phyloP scores from a whole-genome alignment of 805 yeast species.

The Yamadazyma sp. region DNA sequence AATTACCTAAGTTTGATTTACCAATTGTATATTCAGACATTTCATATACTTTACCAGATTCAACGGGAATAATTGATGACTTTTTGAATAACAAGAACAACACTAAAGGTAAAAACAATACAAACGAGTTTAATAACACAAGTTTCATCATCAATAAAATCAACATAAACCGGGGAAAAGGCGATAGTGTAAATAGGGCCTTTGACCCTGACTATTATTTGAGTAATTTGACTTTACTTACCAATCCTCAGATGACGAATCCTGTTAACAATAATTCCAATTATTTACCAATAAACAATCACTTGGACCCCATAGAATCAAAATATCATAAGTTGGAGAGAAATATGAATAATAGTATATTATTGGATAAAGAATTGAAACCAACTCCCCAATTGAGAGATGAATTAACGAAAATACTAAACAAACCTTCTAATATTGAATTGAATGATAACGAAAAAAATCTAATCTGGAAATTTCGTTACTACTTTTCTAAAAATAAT shows the following conservation, averaged over 20 bases:
- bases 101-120: slow-evolving; percentile 1
- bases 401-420: slow-evolving; percentile 63
- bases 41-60: slow-evolving; percentile 8
- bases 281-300: slow-evolving; percentile 1
- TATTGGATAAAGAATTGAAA: slow-evolving; percentile 78
- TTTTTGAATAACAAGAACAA: background rate
- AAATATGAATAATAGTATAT: slow-evolving; percentile 65
- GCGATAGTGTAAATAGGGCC: slow-evolving; percentile 22
- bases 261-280: background rate
- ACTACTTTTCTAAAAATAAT: slow-evolving; percentile 49
- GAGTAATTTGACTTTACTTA: slow-evolving; percentile 3
- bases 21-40: slow-evolving; percentile 41
- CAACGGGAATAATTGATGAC: slow-evolving; percentile 4
- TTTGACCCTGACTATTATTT: slow-evolving; percentile 43
- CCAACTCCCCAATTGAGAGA: slow-evolving; percentile 84
- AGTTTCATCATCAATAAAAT: slow-evolving; percentile 32
- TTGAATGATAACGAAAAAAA: slow-evolving; percentile 81
- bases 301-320: slow-evolving; percentile 75
- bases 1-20: slow-evolving; percentile 41
- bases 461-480: slow-evolving; percentile 86
- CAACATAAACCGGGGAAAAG: slow-evolving; percentile 25
- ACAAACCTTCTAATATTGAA: slow-evolving; percentile 80
- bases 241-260: slow-evolving; percentile 3
- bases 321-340: slow-evolving; percentile 85
- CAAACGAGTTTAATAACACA: slow-evolving; percentile 3